A percentile compares a stretch with the other conserved stretches of the same genome.
These are phyloP conservation scores for Lactarius deliciosus DNA, from an alignment of 768 basidiomycete genomes.

Conservation along the genomic window DNA sequence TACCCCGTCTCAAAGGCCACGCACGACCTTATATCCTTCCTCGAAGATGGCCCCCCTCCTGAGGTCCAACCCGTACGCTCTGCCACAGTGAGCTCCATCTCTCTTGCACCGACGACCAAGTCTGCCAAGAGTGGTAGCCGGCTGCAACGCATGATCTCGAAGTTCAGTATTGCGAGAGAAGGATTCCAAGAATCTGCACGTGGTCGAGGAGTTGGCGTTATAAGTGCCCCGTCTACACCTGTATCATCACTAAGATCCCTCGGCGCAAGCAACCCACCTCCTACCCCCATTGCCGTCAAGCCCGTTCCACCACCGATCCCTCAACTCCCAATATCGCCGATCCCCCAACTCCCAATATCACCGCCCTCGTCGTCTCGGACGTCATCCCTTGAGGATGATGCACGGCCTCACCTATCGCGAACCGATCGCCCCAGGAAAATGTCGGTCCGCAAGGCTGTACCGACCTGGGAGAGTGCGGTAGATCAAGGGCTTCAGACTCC, in stretches of 20 bases:
- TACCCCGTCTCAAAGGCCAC: constrained; percentile 45
- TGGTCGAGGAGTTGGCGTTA: constrained; percentile 34
- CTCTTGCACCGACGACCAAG: constrained; percentile 30
- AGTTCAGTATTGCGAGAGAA: constrained; percentile 47
- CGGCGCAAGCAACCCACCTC: constrained; percentile 1
- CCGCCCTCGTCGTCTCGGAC: constrained; percentile 25
- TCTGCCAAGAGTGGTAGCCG: constrained; percentile 49
- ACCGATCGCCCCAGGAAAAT: constrained; percentile 34
- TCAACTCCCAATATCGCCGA: constrained; percentile 25
- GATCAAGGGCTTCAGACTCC: constrained; percentile 17
- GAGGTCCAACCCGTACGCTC: constrained; percentile 32
- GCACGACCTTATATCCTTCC: constrained; percentile 55
- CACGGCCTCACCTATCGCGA: constrained; percentile 1
- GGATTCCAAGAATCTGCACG: constrained; percentile 35
- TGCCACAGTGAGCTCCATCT: constrained; percentile 21
- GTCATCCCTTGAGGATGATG: constrained; percentile 24
- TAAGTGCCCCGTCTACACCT: constrained; percentile 32
- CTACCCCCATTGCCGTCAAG: constrained; percentile 20
- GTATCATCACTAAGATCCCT: neutral
- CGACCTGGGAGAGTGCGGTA: constrained; percentile 34
- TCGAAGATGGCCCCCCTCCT: constrained; percentile 56
- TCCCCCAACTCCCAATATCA: constrained; percentile 22
- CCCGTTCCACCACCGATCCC: constrained; percentile 26
- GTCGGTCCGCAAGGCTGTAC: constrained; percentile 36
- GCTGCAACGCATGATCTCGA: constrained; percentile 82